Conservation (phyloP, 2,329 filamentous ascomycete genomes). For the Dothideomycetes sp. region DNA sequence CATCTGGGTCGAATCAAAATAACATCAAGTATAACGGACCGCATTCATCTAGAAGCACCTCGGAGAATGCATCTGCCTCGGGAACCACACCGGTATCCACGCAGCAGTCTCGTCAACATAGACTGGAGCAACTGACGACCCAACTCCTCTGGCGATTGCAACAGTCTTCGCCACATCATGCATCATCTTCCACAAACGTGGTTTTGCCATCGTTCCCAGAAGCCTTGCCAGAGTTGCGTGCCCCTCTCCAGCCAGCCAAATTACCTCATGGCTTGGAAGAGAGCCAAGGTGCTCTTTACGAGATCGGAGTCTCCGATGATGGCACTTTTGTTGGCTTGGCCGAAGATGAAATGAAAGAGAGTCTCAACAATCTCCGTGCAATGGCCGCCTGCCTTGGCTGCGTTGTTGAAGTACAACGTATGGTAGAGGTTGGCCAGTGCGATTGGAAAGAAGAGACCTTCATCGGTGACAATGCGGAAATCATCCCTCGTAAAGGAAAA, state of each 20-base stretch:
- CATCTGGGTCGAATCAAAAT: constrained; percentile 36
- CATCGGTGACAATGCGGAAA: constrained; percentile 11
- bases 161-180: constrained; percentile 86
- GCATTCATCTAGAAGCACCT: constrained; percentile 17
- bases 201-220: constrained; percentile 68
- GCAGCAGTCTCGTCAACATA: constrained; percentile 64
- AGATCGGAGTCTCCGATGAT: constrained; percentile 93
- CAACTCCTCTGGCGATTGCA: constrained; percentile 91
- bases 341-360: constrained; percentile 86
- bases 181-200: constrained; percentile 63
- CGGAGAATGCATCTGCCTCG: constrained; percentile 24
- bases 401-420: constrained; percentile 67
- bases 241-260: constrained; percentile 40
- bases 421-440: constrained; percentile 75
- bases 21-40: constrained; percentile 6
- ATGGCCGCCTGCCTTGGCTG: constrained; percentile 94
- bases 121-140: constrained; percentile 84
- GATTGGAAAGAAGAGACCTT: constrained; percentile 50
- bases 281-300: constrained; percentile 85
- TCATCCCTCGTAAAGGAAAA: constrained; percentile 30
- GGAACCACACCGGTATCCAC: constrained; percentile 35
- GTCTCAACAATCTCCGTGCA: constrained; percentile 67
- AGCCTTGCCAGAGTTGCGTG: constrained; percentile 47
- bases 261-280: constrained; percentile 72
- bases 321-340: constrained; percentile 81